Base-by-base conservation (phyloP, 805 yeast species). In the Kuraishia floccosa region DNA sequence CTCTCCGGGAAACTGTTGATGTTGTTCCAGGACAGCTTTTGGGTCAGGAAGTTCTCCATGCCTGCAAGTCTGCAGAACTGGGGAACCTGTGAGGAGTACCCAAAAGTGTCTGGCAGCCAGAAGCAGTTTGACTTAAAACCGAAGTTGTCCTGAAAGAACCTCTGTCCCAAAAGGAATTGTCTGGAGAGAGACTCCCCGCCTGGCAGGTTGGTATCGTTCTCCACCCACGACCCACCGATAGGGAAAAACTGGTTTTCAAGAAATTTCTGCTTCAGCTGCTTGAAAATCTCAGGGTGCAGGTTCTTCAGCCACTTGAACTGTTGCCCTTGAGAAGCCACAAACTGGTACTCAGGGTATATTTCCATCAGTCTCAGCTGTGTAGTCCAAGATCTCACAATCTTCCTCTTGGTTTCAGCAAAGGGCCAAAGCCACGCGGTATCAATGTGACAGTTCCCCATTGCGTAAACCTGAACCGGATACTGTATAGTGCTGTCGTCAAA, bases 341-440 rank as follows among this genome's bases (percentile, higher is more conserved):
- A 89, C 15, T 76, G 75, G 49, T 84, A 87, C 58, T 91, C 98
- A 0, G 97, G 96, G 43, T 85, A 89, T 42, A 74, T 65, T 33
- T 85, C 89, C 46, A 91, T 72, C 29, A 91, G 55, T 33, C 84
- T 77, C 31, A 89, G 60, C 58, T 89, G 98, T 7, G 95, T 74
- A 0, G 95, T 77, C 97, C 97, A 89, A 5, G 95, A 84, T 40
- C 98, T 68, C 3, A 87, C 95, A 33, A 89, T 73, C 49, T 89
- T 89, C 31, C 97, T 71, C 43, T 82, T 78, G 2, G 97, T 85
- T 51, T 91, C 96, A 3, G 94, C 96, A 62, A 80, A 89, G n/a
- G 96, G 97, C 98, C 98, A 89, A 35, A 86, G 64, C 98, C 98
- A 89, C 11, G 97, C 97, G 12, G 97, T 89, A 48, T 89, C 98